Evolutionary conservation across 345 rosid species (phyloP).

Genomic region (Eucalyptus sideroxylon): DNA sequence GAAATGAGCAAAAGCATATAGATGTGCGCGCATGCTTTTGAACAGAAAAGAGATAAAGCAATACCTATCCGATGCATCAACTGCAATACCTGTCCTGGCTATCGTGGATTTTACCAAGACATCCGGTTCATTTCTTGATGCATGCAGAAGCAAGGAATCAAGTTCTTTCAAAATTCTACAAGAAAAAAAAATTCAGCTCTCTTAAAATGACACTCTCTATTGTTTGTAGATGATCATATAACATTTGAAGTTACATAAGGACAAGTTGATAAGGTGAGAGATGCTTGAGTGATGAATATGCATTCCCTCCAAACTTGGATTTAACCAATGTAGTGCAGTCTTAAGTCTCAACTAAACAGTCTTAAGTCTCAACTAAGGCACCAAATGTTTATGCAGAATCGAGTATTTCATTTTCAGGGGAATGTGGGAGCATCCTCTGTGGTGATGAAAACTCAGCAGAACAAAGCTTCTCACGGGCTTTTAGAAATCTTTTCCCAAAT

Average conservation of each 20-base stretch:
- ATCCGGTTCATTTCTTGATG: slow-evolving; percentile 56
- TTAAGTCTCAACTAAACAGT: not conserved
- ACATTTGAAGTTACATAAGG: not conserved
- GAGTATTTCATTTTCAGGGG: not conserved
- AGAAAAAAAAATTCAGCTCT: not conserved
- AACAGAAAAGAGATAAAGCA: not conserved
- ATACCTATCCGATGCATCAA: slow-evolving; percentile 54
- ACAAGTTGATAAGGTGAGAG: not conserved
- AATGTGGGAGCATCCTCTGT: not conserved
- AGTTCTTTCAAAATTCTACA: slow-evolving; percentile 65
- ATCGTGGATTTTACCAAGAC: slow-evolving; percentile 59
- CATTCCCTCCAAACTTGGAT: not conserved
- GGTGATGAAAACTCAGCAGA: not conserved
- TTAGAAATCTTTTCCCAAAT: not conserved
- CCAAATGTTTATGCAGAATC: not conserved
- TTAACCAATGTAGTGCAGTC: not conserved
- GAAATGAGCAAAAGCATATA: not conserved
- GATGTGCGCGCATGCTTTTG: too few relatives aligned
- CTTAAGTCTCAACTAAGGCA: not conserved
- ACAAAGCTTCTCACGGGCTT: not conserved
- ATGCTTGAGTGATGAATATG: not conserved
- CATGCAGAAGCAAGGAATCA: slow-evolving; percentile 61
- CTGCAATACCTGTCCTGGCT: slow-evolving; percentile 40
- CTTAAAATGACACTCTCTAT: not conserved
- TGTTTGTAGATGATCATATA: not conserved